Evolutionary conservation across 192 early-diverging fungal genomes (phyloP).

Genomic region (Coemansia guatemalensis): DNA sequence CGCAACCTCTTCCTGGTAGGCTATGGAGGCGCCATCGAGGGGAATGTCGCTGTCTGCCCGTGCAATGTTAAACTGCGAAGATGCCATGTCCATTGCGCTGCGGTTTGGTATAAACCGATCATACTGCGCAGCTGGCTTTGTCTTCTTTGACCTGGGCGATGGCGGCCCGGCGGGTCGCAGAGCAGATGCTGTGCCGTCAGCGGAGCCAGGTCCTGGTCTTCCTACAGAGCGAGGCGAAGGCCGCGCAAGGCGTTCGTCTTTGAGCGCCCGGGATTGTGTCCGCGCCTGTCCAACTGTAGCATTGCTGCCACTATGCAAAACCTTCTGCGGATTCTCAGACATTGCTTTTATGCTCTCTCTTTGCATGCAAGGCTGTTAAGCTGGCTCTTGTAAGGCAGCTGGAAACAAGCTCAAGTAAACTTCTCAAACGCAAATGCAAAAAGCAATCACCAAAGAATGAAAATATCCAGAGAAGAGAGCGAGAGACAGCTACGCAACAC

Average conservation of each 20-base stretch:
- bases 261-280: constrained; percentile 5
- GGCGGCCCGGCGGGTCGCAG: constrained; percentile 13
- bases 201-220: constrained; percentile 7
- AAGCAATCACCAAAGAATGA: background rate
- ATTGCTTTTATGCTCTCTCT: constrained; percentile 1
- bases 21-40: constrained; percentile 54
- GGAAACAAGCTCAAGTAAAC: background rate
- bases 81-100: constrained; percentile 63
- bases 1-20: constrained; percentile 79
- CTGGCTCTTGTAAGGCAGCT: background rate
- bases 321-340: constrained; percentile 24
- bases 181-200: constrained; percentile 3
- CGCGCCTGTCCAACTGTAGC: constrained; percentile 13
- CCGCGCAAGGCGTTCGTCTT: constrained; percentile 27
- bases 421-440: background rate
- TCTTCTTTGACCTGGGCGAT: constrained; percentile 32
- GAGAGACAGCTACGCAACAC: background rate
- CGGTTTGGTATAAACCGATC: constrained; percentile 92
- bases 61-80: constrained; percentile 70
- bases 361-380: background rate
- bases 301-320: constrained; percentile 10
- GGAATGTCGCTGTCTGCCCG: constrained; percentile 41
- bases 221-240: constrained; percentile 31
- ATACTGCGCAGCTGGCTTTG: constrained; percentile 55
- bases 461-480: background rate